Base-by-base conservation (phyloP, 164 flowering plant genomes). In the Liriodendron chinense region DNA sequence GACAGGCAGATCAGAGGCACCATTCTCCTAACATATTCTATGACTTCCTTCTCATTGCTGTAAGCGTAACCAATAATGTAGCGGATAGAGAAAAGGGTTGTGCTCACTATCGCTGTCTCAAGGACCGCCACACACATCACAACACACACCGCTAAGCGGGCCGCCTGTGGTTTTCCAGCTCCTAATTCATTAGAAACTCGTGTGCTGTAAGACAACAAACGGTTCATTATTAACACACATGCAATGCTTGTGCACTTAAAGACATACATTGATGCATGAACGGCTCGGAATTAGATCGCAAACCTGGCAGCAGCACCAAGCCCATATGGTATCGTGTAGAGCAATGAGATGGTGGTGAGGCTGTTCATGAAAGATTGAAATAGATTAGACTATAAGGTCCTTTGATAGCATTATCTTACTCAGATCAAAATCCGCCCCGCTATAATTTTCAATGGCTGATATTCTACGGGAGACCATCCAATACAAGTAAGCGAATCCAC, bases 111-210 rank as follows among this genome's bases (percentile, higher is more conserved):
- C 18, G 78, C 1, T 16, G 86, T 50, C 78, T 87, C 92, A 5
- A 70, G 25, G 10, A 84, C 72, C 14, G 92, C 79, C 28, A 92
- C 62, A 65, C 79, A 7, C 85, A 91, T 78, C 28, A 75, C 84
- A 1, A 83, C 86, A 26, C 21, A 59, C 1, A 86, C 94, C 53
- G 92, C 91, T 26, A 82, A 12, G 1, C 86, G 87, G 21, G 98
- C 98, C 2, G 82, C 88, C 50, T 82, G 82, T 24, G 92, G 86
- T 8, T 88, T 89, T 71, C 93, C 96, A 68, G 94, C 94, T 77
- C 98, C 98, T 59, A 95, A 79, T 77, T 89, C 97, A 80, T 95
- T 95, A 50, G 98, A 90, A 70, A 95, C 90, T 78, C 97, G 84
- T 6, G 98, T 96, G 84, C 98, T 95, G 82, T 21, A 65, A 24